Conservation (phyloP, 805 yeast species). For the Hanseniaspora hatyaiensis region DNA sequence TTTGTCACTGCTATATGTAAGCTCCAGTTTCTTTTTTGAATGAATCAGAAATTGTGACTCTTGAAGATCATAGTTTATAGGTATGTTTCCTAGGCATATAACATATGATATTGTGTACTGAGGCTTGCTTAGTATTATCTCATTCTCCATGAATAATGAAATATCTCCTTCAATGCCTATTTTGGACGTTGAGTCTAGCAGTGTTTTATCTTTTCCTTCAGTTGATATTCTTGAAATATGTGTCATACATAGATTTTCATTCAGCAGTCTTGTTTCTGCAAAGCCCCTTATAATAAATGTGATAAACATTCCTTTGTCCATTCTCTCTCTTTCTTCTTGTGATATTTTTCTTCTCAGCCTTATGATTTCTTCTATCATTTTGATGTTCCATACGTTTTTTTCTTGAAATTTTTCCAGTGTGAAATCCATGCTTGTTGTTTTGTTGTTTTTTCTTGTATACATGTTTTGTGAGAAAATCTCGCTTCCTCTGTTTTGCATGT, state of each 20-base stretch:
- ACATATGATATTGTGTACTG: constrained; percentile 54
- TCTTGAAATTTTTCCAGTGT: constrained; percentile 46
- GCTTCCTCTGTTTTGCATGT: constrained; percentile 57
- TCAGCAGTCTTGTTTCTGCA: constrained; percentile 49
- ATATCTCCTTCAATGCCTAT: constrained; percentile 87
- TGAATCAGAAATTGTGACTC: constrained; percentile 45
- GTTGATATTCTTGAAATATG: constrained; percentile 82
- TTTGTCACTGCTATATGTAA: constrained; percentile 12
- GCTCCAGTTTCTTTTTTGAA: constrained; percentile 50
- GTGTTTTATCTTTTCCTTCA: constrained; percentile 44
- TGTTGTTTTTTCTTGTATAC: constrained; percentile 10
- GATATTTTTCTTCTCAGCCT: constrained; percentile 60
- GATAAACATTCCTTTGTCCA: constrained; percentile 61
- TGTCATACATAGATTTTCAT: constrained; percentile 39
- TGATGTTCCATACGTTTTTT: constrained; percentile 84
- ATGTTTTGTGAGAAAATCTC: constrained; percentile 9
- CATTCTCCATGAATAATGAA: constrained; percentile 85
- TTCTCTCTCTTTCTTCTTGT: constrained; percentile 39
- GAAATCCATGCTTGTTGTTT: constrained; percentile 31
- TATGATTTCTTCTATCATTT: constrained; percentile 67
- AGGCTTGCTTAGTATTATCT: constrained; percentile 50
- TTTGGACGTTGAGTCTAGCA: constrained; percentile 9
- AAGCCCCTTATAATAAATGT: constrained; percentile 85
- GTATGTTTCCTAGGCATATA: constrained; percentile 84
- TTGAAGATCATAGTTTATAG: constrained; percentile 90